Evolutionary conservation across 192 early-diverging fungal species (phyloP), one percentile per base, ranked within the genome.

Genomic region (Dissophora ornata): DNA sequence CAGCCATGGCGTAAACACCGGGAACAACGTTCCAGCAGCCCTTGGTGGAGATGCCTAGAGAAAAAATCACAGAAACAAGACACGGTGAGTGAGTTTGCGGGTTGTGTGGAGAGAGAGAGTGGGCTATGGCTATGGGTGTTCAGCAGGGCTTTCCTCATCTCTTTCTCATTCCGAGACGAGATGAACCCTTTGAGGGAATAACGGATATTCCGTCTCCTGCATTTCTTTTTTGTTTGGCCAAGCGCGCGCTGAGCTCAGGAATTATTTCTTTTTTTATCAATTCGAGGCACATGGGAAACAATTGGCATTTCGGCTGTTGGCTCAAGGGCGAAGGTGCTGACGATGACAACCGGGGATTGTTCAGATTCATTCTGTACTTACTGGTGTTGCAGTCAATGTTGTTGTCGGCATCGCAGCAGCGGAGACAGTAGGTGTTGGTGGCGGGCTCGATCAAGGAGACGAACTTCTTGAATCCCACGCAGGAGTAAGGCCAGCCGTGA

Each of bases 371-470:
- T 47, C 30, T 12, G 22, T 42, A 30, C n/a, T n/a, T 54, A 61
- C 67, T 69, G 49, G 67, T 59, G 46, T 69, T 57, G 67, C 57
- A 59, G 29, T 59, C 67, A n/a, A 53, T 3, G 28, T 59, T 69
- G 54, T 58, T 34, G 8, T 50, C 46, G 38, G 46, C 30, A 10
- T 21, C 22, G 47, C 74, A 81, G 79, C 82, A 81, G 15, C 83
- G 70, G 48, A 84, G 68, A 71, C 80, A 81, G 52, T 67, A 84
- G 16, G 71, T 81, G 52, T 74, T 70, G 50, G 73, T 59, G 32
- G 66, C 51, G n/a, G 83, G 80, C 57, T 81, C 82, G 54, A 84
- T 66, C 62, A 84, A 47, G 21, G 75, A 81, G 33, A 81, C 77
- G 67, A 84, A 84, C 64, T 81, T 71, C 18, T 53, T 58, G 54